A percentile compares a stretch with the other conserved stretches of the same genome.
These are phyloP conservation scores for Erodium moschatum DNA, from an alignment of 441 rosid species.

Conservation along the genomic window DNA sequence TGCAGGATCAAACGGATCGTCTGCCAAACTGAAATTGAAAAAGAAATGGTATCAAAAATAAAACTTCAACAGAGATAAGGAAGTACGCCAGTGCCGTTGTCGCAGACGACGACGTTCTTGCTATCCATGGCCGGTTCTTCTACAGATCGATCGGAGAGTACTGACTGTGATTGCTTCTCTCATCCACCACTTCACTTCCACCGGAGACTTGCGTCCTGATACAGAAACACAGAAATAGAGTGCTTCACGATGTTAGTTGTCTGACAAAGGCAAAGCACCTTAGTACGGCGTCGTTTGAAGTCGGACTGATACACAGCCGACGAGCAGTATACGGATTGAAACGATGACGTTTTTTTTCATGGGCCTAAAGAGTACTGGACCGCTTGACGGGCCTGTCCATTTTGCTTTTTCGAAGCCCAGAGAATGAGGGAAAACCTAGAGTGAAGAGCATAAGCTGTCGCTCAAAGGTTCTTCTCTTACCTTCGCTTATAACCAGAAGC, in stretches of 20 bases:
- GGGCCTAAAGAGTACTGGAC: neutral
- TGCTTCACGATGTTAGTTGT: neutral
- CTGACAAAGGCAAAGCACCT: no score
- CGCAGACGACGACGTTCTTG: slow-evolving; percentile 80
- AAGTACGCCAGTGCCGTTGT: slow-evolving; percentile 86
- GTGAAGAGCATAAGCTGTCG: neutral
- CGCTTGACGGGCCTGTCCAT: neutral
- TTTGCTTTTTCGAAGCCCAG: neutral
- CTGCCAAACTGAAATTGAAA: neutral
- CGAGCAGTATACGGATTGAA: neutral
- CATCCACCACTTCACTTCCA: slow-evolving; percentile 11
- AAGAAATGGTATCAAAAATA: neutral
- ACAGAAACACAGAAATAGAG: slow-evolving; percentile 16
- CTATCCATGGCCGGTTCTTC: slow-evolving; percentile 46
- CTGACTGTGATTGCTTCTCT: neutral
- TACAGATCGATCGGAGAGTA: neutral
- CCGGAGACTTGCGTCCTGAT: slow-evolving; percentile 17
- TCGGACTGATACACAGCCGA: no score
- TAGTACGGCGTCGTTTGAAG: neutral
- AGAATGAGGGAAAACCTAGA: neutral
- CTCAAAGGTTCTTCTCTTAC: neutral
- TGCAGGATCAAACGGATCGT: neutral
- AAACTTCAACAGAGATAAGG: neutral
- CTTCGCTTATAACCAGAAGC: neutral
- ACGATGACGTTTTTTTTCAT: neutral